Percentiles rank a stretch among this genome's conserved stretches.
phyloP scores from a whole-genome alignment of 129 eudicot genomes.

The Centaurea solstitialis region DNA sequence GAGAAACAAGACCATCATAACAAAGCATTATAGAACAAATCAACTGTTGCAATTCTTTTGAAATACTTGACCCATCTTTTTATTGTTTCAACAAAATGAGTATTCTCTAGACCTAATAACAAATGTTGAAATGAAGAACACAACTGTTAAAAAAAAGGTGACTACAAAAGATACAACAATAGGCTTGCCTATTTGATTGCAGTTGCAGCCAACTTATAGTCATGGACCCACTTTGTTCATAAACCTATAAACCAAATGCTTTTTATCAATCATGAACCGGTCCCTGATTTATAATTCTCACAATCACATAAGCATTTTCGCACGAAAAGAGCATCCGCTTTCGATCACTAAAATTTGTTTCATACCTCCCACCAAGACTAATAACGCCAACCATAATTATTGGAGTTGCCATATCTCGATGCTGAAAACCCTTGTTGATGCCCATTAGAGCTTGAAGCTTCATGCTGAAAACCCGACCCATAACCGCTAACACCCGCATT shows the following conservation, averaged over 20 bases:
- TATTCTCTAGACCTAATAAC: background rate
- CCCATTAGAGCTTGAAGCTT: slow-evolving; percentile 39
- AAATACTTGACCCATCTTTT: background rate
- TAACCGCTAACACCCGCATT: no score
- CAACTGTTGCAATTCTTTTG: background rate
- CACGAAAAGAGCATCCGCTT: background rate
- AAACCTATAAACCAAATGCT: no score
- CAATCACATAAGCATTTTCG: background rate
- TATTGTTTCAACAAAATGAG: background rate
- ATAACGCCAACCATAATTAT: slow-evolving; percentile 5
- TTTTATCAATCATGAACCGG: no score
- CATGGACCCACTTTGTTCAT: no score
- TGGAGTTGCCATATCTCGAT: slow-evolving; percentile 39
- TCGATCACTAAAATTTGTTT: background rate
- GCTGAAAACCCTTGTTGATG: slow-evolving; percentile 42
- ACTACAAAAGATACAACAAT: background rate
- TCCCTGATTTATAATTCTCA: no score
- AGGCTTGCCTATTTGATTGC: background rate
- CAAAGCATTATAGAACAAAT: background rate
- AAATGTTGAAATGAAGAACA: background rate
- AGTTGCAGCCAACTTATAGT: no score
- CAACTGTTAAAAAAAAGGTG: background rate
- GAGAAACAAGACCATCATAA: background rate
- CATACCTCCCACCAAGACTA: background rate
- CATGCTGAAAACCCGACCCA: no score